A percentile compares a stretch with the other conserved stretches of the same genome.
These are phyloP conservation scores for Aureobasidium lini DNA, from an alignment of 2,329 filamentous ascomycete species.

Conservation along the genomic window DNA sequence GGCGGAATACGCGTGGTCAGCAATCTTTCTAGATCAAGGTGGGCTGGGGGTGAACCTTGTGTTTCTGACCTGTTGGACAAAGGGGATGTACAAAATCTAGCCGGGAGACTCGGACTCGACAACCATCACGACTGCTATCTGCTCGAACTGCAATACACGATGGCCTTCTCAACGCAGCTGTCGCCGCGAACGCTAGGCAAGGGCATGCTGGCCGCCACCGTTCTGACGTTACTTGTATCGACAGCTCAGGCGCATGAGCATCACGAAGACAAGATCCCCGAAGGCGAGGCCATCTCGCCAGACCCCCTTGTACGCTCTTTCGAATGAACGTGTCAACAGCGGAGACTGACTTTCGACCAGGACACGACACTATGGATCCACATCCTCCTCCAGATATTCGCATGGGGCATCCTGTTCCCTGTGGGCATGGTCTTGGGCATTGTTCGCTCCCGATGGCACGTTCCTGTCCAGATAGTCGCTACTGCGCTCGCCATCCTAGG, in stretches of 20 bases:
- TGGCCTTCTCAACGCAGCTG: background rate
- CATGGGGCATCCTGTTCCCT: conserved; percentile 89
- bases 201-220: background rate
- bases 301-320: conserved; percentile 61
- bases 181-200: background rate
- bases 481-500: conserved; percentile 70
- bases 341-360: conserved; percentile 26
- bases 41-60: background rate
- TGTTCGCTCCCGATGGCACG: conserved; percentile 85
- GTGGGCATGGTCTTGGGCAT: conserved; percentile 94
- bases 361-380: conserved; percentile 89
- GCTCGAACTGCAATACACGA: background rate
- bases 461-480: conserved; percentile 73
- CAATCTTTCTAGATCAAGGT: conserved; percentile 11
- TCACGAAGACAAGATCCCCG: conserved; percentile 53
- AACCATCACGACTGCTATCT: background rate
- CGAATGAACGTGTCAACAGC: background rate
- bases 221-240: conserved; percentile 15
- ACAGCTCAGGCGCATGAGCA: conserved; percentile 42
- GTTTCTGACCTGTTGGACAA: background rate
- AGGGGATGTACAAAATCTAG: conserved; percentile 1
- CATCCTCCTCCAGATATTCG: conserved; percentile 77
- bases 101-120: background rate
- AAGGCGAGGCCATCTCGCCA: conserved; percentile 60
- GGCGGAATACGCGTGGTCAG: conserved; percentile 7